Conservation (phyloP, 2,329 filamentous ascomycete genomes). For the Arthrobotrys conoides region DNA sequence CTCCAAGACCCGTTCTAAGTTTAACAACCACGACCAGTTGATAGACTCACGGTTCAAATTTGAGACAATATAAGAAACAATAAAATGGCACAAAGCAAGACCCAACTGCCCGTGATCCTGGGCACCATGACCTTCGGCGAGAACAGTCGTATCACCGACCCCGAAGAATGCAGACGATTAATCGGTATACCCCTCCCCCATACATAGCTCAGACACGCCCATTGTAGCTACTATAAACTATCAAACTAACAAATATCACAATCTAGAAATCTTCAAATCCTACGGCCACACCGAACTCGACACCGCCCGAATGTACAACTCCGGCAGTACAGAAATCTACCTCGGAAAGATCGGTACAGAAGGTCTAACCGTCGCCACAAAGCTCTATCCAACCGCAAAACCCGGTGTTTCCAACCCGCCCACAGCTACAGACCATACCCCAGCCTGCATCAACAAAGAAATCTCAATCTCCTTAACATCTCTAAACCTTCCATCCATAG, state of each 20-base stretch:
- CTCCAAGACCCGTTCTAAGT: neutral
- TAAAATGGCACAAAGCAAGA: constrained; percentile 53
- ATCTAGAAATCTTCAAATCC: constrained; percentile 56
- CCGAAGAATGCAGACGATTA: constrained; percentile 37
- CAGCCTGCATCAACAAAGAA: constrained; percentile 45
- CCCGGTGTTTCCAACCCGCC: constrained; percentile 29
- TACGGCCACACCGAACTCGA: constrained; percentile 58
- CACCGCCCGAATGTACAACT: constrained; percentile 55
- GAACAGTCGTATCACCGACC: constrained; percentile 46
- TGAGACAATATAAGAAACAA: neutral
- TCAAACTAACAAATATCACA: neutral
- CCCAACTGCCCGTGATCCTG: constrained; percentile 47
- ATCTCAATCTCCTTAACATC: constrained; percentile 32
- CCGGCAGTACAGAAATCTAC: constrained; percentile 51
- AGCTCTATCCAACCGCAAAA: constrained; percentile 45
- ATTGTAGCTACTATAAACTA: neutral
- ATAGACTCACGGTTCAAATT: no score
- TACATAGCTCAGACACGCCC: no score
- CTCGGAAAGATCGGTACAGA: constrained; percentile 52
- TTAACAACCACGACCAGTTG: no score
- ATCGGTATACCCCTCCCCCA: constrained; percentile 25
- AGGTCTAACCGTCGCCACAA: constrained; percentile 47
- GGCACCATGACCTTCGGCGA: constrained; percentile 58
- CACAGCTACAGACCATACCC: constrained; percentile 34
- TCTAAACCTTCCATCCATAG: constrained; percentile 65